Conservation (phyloP, 2,329 filamentous ascomycete species). For the Hyphodiscus sp. region DNA sequence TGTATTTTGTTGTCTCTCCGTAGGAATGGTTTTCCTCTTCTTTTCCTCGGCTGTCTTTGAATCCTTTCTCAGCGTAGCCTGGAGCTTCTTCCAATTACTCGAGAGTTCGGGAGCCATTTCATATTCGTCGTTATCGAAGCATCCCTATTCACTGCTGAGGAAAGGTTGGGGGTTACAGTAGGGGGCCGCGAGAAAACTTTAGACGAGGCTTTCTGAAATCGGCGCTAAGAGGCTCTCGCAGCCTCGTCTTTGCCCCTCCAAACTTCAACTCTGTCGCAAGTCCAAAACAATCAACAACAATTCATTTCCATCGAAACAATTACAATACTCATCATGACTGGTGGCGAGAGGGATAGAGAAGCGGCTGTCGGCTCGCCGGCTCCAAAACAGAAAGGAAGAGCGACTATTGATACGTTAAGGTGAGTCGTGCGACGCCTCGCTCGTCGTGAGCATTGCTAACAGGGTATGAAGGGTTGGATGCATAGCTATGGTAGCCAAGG, state of each 20-base stretch:
- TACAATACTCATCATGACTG: constrained; percentile 44
- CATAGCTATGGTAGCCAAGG: constrained; percentile 31
- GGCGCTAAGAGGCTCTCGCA: constrained; percentile 8
- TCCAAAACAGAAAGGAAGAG: constrained; percentile 66
- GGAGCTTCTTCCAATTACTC: constrained; percentile 74
- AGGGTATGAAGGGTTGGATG: constrained; percentile 27
- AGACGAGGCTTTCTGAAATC: constrained; percentile 8
- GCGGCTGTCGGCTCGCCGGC: constrained; percentile 49
- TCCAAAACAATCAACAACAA: constrained; percentile 12
- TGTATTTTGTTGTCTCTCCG: constrained; percentile 25
- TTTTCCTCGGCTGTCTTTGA: constrained; percentile 26
- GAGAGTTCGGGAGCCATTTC: constrained; percentile 40
- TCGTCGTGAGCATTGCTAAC: constrained; percentile 13
- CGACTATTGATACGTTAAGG: constrained; percentile 78
- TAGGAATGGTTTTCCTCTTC: constrained; percentile 30
- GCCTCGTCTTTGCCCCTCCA: constrained; percentile 19
- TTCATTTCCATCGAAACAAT: constrained; percentile 19
- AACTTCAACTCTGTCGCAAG: constrained; percentile 4
- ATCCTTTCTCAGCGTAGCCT: constrained; percentile 49
- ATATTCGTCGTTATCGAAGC: constrained; percentile 2
- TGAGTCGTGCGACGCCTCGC: constrained; percentile 36
- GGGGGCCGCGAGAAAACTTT: constrained; percentile 10
- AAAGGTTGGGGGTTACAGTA: neutral
- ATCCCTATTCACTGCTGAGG: neutral
- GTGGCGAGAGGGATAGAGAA: constrained; percentile 43